These are phyloP conservation scores for Xylaria scruposa DNA, from an alignment of 495 filamentous ascomycete genomes.

Conservation along the genomic window DNA sequence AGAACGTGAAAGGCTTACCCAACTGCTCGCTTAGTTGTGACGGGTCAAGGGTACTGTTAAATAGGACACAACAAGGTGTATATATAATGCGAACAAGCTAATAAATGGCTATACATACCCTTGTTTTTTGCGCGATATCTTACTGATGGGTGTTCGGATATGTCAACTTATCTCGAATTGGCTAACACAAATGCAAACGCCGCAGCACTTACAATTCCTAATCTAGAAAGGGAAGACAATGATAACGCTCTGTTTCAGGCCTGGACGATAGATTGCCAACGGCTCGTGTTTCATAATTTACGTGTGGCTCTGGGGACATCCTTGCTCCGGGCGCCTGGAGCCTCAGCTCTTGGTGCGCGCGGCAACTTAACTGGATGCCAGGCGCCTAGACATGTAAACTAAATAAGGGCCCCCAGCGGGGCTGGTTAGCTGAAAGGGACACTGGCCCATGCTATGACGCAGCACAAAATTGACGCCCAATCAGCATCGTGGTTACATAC, in stretches of 20 bases:
- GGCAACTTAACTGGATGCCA: constrained; percentile 30
- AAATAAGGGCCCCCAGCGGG: background rate
- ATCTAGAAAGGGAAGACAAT: background rate
- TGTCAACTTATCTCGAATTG: background rate
- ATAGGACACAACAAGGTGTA: background rate
- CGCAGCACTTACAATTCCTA: background rate
- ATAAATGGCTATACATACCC: background rate
- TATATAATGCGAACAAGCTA: background rate
- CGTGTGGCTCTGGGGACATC: background rate
- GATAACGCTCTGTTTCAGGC: background rate
- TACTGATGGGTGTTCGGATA: background rate
- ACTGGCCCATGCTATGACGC: constrained; percentile 29
- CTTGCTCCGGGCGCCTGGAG: constrained; percentile 13
- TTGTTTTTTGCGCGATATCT: background rate
- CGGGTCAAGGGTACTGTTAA: background rate
- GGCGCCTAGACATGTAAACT: constrained; percentile 7
- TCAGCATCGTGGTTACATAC: constrained; percentile 32
- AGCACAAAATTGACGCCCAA: constrained; percentile 30
- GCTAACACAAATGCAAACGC: background rate
- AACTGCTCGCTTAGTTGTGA: constrained; percentile 13
- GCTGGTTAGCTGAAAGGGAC: background rate
- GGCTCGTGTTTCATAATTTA: constrained; percentile 11
- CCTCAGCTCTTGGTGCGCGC: constrained; percentile 1
- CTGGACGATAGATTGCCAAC: background rate
- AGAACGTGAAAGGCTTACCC: constrained; percentile 15